Base-by-base conservation (phyloP, 139 green algal genomes). In the Mesotaenium endlicherianum region DNA sequence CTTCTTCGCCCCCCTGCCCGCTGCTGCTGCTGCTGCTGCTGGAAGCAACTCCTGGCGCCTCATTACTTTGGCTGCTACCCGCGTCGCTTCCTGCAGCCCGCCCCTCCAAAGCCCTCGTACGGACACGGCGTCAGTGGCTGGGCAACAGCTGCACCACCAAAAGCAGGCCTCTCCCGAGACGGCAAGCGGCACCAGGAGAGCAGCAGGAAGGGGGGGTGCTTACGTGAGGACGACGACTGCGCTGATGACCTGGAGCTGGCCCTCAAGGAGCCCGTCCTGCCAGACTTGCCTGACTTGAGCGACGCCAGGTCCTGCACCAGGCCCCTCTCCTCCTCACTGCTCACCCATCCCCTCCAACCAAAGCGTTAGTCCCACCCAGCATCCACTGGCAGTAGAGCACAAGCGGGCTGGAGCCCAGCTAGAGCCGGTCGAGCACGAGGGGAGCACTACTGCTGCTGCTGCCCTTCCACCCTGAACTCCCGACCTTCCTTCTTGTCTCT, bases 271-370 rank as follows among this genome's bases (percentile, higher is more conserved):
- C n/a, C n/a, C n/a, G n/a, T n/a, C n/a, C n/a, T 68, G 57, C 57
- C n/a, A 0, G 57, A 39, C 57, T 68, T 43, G 67, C 67, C 67
- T 34, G 67, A 45, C 67, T 75, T 75, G 67, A 75, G 40, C 0
- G 38, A 30, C 17, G 67, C n/a, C 36, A 75, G 67, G 30, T 75
- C 67, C 67, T 43, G 20, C 36, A 75, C 67, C 67, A 75, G 67
- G 16, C 42, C 67, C 30, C 39, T 34, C 67, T 75, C 67, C 36
- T 30, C 31, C 5, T 34, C 30, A 20, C 67, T 75, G 67, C 11
- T 49, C n/a, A n/a, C n/a, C n/a, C n/a, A n/a, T n/a, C n/a, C n/a
- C n/a, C n/a, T n/a, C n/a, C n/a, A n/a, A n/a, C n/a, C 26, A 34
- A 64, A 34, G 53, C 26, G 53, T 64, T 34, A 64, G 53, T 64